phyloP scores from a whole-genome alignment of 1,139 yeast species.

The Taiozyma onychis region DNA sequence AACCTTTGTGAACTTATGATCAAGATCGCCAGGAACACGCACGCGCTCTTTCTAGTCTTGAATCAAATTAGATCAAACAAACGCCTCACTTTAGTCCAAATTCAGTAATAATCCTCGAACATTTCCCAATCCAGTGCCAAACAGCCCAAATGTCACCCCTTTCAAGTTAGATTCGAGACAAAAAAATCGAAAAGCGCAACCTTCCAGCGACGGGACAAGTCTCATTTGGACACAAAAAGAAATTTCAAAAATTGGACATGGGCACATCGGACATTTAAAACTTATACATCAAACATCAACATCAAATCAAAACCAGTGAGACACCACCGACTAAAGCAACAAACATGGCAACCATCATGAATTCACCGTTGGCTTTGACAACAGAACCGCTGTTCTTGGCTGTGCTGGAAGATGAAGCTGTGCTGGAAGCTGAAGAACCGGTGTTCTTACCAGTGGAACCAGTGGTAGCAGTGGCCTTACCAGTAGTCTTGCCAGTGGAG shows the following conservation, averaged over 20 bases:
- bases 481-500: constrained; percentile 28
- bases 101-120: not conserved
- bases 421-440: constrained; percentile 6
- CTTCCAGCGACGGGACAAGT: not conserved
- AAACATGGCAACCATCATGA: constrained; percentile 6
- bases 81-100: not conserved
- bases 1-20: not conserved
- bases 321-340: constrained; percentile 26
- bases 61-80: not conserved
- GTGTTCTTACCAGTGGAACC: constrained; percentile 5
- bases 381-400: constrained; percentile 16
- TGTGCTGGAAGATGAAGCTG: constrained; percentile 8
- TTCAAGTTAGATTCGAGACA: not conserved
- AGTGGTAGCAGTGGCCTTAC: constrained; percentile 15
- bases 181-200: not conserved
- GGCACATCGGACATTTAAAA: not conserved
- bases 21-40: not conserved
- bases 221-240: not conserved
- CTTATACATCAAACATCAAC: not conserved
- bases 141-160: not conserved
- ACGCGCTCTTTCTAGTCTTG: not conserved
- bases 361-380: constrained; percentile 9
- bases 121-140: not conserved
- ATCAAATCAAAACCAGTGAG: constrained; percentile 25
- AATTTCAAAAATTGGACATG: not conserved